Base-by-base conservation (phyloP, 2,329 filamentous ascomycete species). In the Colletotrichum theobromicola region DNA sequence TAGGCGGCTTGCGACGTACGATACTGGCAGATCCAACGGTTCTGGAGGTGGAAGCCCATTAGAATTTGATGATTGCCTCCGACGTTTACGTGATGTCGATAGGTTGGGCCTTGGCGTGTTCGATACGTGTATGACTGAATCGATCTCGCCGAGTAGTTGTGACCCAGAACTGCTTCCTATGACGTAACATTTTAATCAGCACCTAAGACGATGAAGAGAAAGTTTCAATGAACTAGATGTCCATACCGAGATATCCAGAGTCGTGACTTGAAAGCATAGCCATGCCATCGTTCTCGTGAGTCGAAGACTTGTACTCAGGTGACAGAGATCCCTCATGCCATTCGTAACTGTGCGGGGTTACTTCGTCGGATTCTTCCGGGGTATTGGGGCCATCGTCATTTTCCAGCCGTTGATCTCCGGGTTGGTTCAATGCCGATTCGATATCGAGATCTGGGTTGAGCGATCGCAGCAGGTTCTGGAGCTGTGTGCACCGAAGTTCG, bases 391-490 rank as follows among this genome's bases (percentile, higher is more conserved):
- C 24, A 9, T 72, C 35, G 46, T 74, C 69, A n/a, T 61, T 60
- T 18, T 64, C 62, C 37, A 28, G 28, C 24, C 16, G 46, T 18
- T 46, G 50, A 28, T 46, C 24, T n/a, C 24, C 26, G 6, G 50
- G 18, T 3, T 65, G 21, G 9, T 46, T 58, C 12, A 79, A 28
- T 12, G 76, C 73, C 12, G 74, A 72, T 4, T 81, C 78, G 30
- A 83, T 76, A 35, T 82, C 76, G 13, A 82, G 72, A 6, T 77
- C 78, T 6, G 80, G 81, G 34, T 81, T 77, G 16, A 81, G 74
- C 13, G 77, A 78, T 13, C 73, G 78, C 15, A 83, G 65, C 30
- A 83, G 76, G 5, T 67, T 72, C 67, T 81, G 76, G 21, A 83
- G 77, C 55, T 80, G 78, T 24, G 74, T 66, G 60, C 80, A 81